Base-by-base conservation (phyloP, 805 yeast species). In the Dipodascus albidus region DNA sequence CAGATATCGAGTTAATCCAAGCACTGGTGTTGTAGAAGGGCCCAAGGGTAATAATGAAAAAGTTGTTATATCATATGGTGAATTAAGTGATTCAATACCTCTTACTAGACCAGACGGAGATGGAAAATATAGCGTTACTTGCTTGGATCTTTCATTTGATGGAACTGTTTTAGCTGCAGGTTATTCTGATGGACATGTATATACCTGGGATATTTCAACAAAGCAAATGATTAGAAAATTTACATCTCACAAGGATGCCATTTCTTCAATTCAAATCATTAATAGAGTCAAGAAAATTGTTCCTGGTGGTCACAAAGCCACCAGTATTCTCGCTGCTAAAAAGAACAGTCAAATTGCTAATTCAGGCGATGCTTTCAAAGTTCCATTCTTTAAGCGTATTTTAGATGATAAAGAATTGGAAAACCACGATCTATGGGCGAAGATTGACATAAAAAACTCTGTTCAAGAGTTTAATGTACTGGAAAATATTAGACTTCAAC, bases 161-260 rank as follows among this genome's bases (percentile, higher is more conserved):
- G 96, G 91, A 2, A 79, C 90, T 17, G 66, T 71, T 38, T 61
- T 90, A 3, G 70, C 85, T 2, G 78, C 88, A 3, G 97, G 96
- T 35, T 95, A 87, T 63, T 66, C 75, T 0, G 62, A 60, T n/a
- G 97, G 97, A 1, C 73, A 77, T 24, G 79, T 87, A 1, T 76
- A 77, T 44, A 74, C 82, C 0, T 76, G 83, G 60, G 97, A 91
- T 66, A 72, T 65, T n/a, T 65, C 70, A 1, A 62, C 70, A 1
- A 54, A 57, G 33, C 75, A 71, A 57, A 62, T 68, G 17, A 54
- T 62, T 19, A 56, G 63, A 17, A 60, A 60, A 24, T 59, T 61
- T 53, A 57, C 64, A 44, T 57, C 59, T 50, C 53, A 52, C 53
- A 53, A 55, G 50, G 65, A 66, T 11, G 56, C 59, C 6, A 56